Conservation (phyloP, 345 rosid genomes). For the Conringia planisiliqua region DNA sequence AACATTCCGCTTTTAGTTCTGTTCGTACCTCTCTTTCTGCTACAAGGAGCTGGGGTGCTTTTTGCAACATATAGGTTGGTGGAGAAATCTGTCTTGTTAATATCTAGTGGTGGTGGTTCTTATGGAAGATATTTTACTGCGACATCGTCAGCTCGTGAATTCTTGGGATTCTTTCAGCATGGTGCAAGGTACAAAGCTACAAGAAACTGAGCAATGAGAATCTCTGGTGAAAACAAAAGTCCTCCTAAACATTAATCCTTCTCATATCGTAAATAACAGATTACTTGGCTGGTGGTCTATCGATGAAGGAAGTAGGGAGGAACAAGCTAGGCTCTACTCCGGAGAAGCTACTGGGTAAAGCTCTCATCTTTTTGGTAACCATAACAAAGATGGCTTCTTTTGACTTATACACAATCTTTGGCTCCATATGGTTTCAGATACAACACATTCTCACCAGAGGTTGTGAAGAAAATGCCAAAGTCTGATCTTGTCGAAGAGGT, state of each 20-base stretch:
- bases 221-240: neutral
- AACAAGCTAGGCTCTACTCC: conserved; percentile 75
- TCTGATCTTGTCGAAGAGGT: conserved; percentile 84
- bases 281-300: conserved; percentile 97
- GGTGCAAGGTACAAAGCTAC: conserved; percentile 64
- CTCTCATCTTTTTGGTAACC: neutral
- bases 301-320: conserved; percentile 90
- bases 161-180: conserved; percentile 65
- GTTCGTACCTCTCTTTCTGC: conserved; percentile 64
- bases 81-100: conserved; percentile 55
- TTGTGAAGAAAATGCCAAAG: conserved; percentile 78
- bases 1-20: conserved; percentile 47
- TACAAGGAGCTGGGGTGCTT: conserved; percentile 84
- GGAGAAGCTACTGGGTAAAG: conserved; percentile 59
- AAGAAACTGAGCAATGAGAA: neutral
- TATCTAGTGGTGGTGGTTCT: conserved; percentile 41
- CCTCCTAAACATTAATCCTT: neutral
- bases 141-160: conserved; percentile 56
- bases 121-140: conserved; percentile 40
- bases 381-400: neutral
- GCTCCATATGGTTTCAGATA: conserved; percentile 46
- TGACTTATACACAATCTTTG: conserved; percentile 1
- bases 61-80: conserved; percentile 59
- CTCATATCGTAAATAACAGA: conserved; percentile 35
- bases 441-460: conserved; percentile 78